Percentiles rank a stretch among this genome's conserved stretches.
Conservation (phyloP, 1,139 yeast genomes). For the Hansenula anomala region DNA sequence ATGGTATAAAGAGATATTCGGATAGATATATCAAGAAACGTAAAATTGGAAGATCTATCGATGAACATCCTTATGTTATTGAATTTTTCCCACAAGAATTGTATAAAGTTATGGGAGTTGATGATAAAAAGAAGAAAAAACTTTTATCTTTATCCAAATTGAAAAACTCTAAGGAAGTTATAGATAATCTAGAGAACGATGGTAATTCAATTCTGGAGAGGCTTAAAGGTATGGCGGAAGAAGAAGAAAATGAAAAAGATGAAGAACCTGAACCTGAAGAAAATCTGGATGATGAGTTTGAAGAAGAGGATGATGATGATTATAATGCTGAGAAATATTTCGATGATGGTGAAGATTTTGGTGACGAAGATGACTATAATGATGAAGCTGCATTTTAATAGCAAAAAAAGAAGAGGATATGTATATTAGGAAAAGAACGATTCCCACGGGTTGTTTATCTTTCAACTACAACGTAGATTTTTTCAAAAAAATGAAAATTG, state of each 20-base stretch:
- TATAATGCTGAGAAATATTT: constrained; percentile 75
- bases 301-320: constrained; percentile 71
- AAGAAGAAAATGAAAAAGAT: constrained; percentile 39
- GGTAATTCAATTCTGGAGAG: constrained; percentile 48
- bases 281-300: constrained; percentile 61
- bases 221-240: constrained; percentile 56
- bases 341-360: constrained; percentile 52
- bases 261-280: constrained; percentile 43
- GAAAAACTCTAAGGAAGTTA: constrained; percentile 26
- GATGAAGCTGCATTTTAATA: constrained; percentile 64
- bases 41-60: constrained; percentile 70
- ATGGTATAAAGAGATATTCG: constrained; percentile 70
- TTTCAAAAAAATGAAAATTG: too few relatives aligned
- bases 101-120: constrained; percentile 68
- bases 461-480: background rate
- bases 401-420: background rate
- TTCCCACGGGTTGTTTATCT: background rate
- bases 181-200: constrained; percentile 27
- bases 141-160: constrained; percentile 47
- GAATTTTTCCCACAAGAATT: constrained; percentile 79
- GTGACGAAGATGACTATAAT: constrained; percentile 47
- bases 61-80: constrained; percentile 74
- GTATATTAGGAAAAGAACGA: background rate
- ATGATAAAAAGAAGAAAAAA: constrained; percentile 47
- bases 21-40: constrained; percentile 71